Base-by-base conservation (phyloP, 257 asterid species). In the Ajuga chamaepitys region DNA sequence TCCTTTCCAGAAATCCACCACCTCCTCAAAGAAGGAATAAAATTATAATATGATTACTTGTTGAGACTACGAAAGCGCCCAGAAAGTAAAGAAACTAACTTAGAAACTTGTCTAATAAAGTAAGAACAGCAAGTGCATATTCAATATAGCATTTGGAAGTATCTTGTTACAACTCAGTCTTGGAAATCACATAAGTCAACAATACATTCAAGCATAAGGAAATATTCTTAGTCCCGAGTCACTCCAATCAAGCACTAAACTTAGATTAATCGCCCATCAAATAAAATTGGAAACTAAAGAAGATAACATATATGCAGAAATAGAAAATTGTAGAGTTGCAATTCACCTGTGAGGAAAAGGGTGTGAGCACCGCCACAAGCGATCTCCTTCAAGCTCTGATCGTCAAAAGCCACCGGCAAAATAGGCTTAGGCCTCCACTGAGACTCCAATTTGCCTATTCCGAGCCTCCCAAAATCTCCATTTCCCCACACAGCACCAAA, bases 361-460 rank as follows among this genome's bases (percentile, higher is more conserved):
- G 97, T 85, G 72, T 90, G 99, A 67, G 99, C 97, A 28, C 99
- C 99, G 35, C 97, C 99, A 55, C 96, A 89, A 38, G 96, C 88
- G 67, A 94, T 80, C 70, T 86, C 85, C 61, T 79, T 76, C 70
- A 94, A 79, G 69, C 74, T 72, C 78, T 83, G 90, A 83, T 83
- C 50, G 69, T 57, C 81, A 70, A 94, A 90, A 70, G 83, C 88
- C 18, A 89, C 73, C 24, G 95, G 67, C 35, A 20, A 35, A 66
- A 88, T 72, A 67, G 79, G 74, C 72, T 70, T 75, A 44, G 99
- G 99, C 48, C 75, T 81, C 96, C 95, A 94, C 47, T 79, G 82
- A 7, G 99, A 89, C 73, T 80, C 85, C 82, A 90, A 81, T 62
- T 61, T 80, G 62, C 99, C 96, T 25, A 83, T 78, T 22, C 99